Conservation (phyloP, 768 basidiomycete species). For the Amanita jacksonii region DNA sequence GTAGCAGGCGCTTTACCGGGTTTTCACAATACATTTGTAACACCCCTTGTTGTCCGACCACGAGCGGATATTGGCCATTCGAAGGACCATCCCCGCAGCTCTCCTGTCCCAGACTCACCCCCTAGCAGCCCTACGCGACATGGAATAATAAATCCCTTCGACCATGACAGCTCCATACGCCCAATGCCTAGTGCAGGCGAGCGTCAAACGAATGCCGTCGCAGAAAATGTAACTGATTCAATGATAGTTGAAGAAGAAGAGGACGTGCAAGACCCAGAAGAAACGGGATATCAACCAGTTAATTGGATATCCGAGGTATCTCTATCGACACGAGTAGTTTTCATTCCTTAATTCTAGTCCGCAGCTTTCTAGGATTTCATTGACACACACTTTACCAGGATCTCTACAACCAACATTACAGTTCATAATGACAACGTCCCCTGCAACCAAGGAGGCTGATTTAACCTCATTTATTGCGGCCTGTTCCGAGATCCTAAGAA, state of each 20-base stretch:
- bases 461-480: conserved; percentile 27
- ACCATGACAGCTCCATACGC: background rate
- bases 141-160: background rate
- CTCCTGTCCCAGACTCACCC: conserved; percentile 9
- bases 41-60: conserved; percentile 27
- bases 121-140: conserved; percentile 5
- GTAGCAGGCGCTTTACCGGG: conserved; percentile 33
- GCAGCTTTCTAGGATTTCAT: conserved; percentile 52
- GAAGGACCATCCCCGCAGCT: conserved; percentile 10
- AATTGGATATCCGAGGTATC: conserved; percentile 52
- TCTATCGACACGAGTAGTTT: conserved; percentile 1
- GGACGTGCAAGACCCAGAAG: conserved; percentile 16
- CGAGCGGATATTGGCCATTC: conserved; percentile 15
- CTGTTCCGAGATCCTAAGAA: conserved; percentile 36
- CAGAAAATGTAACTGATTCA: conserved; percentile 24
- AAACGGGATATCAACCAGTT: conserved; percentile 22
- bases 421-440: conserved; percentile 28
- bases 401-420: conserved; percentile 40
- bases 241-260: conserved; percentile 24
- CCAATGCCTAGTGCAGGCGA: background rate
- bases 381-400: conserved; percentile 41
- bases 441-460: conserved; percentile 5
- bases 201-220: background rate
- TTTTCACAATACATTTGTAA: conserved; percentile 45
- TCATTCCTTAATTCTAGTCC: conserved; percentile 2